Base-by-base conservation (phyloP, 352 stramenopile species). In the Globisporangium middletonii region DNA sequence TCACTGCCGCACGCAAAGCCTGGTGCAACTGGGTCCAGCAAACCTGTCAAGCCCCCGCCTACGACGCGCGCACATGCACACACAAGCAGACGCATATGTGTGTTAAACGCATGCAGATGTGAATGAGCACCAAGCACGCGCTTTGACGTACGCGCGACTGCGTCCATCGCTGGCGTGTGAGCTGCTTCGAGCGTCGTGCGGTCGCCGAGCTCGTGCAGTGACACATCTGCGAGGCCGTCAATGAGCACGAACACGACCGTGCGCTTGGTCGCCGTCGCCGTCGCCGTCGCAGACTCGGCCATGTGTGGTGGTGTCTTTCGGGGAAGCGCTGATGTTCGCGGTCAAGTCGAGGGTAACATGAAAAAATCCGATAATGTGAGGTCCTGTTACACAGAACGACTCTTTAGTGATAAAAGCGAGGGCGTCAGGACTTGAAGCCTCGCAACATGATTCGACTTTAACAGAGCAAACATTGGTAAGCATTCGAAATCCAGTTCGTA, bases 181-280 rank as follows among this genome's bases (percentile, higher is more conserved):
- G 86, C 83, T 11, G 65, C 72, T 58, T 92, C 65, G 16, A 95
- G 71, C 47, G 86, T 82, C 55, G 86, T 90, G 38, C 66, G 60
- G 27, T 75, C 65, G 30, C 57, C 63, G 48, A 90, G 57, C 46
- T 89, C 68, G 33, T 68, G 64, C 41, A 93, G 70, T 28, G 83
- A 83, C 15, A 92, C 77, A 47, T 95, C 86, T 23, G 77, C 81
- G 35, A 95, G 73, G 9, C 86, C 86, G 35, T 95, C 86, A 59
- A 95, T 93, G 49, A 95, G 80, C 63, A 95, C 84, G 57, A 95
- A 92, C 51, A 95, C 65, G 51, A 95, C 79, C 6, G 69, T 68
- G 50, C 69, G 69, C 58, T 69, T 71, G 69, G 72, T 77, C 70
- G 41, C 52, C 4, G 28, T 27, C 48, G 16, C 27, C 46, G 45